A percentile compares a stretch with the other conserved stretches of the same genome.
Evolutionary conservation across 2,329 filamentous ascomycete species (phyloP).

Genomic region (Trichoderma sp.): DNA sequence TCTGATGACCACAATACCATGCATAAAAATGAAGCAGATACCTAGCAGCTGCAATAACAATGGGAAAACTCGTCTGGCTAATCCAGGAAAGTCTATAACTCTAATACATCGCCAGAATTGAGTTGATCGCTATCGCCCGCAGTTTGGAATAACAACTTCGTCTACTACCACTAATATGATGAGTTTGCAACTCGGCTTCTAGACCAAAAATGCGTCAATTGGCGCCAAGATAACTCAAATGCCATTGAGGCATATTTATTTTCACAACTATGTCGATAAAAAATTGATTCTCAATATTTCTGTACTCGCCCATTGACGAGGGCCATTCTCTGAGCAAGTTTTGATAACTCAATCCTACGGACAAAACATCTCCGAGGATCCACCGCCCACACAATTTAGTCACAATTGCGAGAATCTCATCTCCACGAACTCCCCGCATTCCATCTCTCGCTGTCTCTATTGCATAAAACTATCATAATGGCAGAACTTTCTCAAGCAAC

Average conservation of each 20-base stretch:
- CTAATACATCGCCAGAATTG: background rate
- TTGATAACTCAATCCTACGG: background rate
- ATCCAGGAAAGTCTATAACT: background rate
- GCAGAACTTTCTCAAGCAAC: background rate
- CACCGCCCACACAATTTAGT: slow-evolving; percentile 12
- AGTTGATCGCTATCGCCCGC: background rate
- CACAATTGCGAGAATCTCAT: background rate
- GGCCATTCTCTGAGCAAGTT: background rate
- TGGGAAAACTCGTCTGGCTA: background rate
- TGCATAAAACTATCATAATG: background rate
- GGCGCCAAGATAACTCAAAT: background rate
- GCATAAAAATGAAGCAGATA: background rate
- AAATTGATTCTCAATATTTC: background rate
- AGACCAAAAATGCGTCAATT: background rate
- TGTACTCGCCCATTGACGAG: background rate
- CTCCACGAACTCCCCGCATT: background rate
- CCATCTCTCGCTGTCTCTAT: background rate
- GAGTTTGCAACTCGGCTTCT: background rate
- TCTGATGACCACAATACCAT: background rate
- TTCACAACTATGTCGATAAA: background rate
- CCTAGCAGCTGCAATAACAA: background rate
- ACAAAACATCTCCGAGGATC: slow-evolving; percentile 4
- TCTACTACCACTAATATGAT: background rate
- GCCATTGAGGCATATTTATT: background rate
- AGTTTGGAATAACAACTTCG: background rate